Percentiles rank a stretch among this genome's conserved stretches.
phyloP scores from a whole-genome alignment of 306 rosid genomes.

The Corylus heterophylla region DNA sequence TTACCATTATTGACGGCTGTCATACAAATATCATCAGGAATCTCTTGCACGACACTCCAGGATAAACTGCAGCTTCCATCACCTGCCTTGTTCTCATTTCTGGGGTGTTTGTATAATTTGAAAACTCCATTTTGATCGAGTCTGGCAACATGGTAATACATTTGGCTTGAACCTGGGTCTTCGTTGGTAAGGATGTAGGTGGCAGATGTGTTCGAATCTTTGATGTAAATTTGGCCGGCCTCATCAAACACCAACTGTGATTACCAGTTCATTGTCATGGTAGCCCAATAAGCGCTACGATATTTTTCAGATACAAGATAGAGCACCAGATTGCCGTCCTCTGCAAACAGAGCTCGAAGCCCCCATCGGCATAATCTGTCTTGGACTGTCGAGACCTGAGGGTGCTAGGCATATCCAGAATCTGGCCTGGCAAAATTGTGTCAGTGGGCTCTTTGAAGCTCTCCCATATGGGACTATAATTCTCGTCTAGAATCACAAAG shows the following conservation, averaged over 20 bases:
- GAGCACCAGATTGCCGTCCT: slow-evolving; percentile 24
- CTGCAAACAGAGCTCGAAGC: slow-evolving; percentile 27
- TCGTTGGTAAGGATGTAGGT: background rate
- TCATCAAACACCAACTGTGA: slow-evolving; percentile 26
- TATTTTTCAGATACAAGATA: background rate
- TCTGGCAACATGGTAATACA: slow-evolving; percentile 30
- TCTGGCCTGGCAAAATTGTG: slow-evolving; percentile 37
- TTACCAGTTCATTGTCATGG: background rate
- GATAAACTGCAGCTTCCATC: slow-evolving; percentile 18
- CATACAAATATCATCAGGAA: slow-evolving; percentile 32
- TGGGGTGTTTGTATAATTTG: slow-evolving; percentile 11
- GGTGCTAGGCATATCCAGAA: background rate
- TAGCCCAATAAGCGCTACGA: slow-evolving; percentile 11
- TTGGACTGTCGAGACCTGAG: slow-evolving; percentile 18
- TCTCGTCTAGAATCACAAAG: slow-evolving; percentile 18
- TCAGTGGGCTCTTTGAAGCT: slow-evolving; percentile 33
- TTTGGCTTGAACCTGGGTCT: background rate
- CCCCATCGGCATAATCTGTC: slow-evolving; percentile 26
- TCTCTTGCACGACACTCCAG: background rate
- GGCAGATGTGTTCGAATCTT: background rate
- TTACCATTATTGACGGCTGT: background rate
- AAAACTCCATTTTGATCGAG: slow-evolving; percentile 33
- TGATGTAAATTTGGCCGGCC: slow-evolving; percentile 25
- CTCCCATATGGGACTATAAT: slow-evolving; percentile 26
- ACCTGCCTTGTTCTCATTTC: no score